Evolutionary conservation across 805 yeast species (phyloP).

Genomic region (Pichia paraexigua): DNA sequence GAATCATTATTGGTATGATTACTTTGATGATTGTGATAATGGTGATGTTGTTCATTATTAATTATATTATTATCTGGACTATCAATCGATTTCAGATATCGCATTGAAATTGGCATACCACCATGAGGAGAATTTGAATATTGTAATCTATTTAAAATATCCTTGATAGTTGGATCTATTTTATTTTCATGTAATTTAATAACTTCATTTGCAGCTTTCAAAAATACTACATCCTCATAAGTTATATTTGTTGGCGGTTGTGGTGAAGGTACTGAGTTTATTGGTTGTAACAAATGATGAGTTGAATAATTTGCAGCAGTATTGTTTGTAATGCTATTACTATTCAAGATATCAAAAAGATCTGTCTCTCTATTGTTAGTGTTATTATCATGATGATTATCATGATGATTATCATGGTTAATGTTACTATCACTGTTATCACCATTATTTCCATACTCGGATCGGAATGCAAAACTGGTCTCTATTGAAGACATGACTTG

Average conservation of each 20-base stretch:
- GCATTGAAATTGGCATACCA: slow-evolving; percentile 32
- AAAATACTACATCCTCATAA: slow-evolving; percentile 46
- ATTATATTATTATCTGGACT: not conserved
- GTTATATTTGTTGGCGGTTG: slow-evolving; percentile 16
- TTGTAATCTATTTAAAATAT: slow-evolving; percentile 49
- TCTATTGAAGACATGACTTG: not conserved
- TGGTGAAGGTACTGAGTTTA: not conserved
- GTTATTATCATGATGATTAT: not conserved
- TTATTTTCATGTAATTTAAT: slow-evolving; percentile 34
- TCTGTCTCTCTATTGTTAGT: not conserved
- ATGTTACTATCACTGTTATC: not conserved
- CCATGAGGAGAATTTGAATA: slow-evolving; percentile 56
- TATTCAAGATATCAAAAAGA: slow-evolving; percentile 22
- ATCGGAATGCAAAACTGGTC: not conserved
- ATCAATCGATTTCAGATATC: slow-evolving; percentile 12
- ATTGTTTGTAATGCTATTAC: slow-evolving; percentile 19
- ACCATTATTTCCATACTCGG: not conserved
- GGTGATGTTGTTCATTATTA: not conserved
- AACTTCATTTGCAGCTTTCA: slow-evolving; percentile 55
- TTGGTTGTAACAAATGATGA: not conserved
- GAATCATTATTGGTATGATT: not conserved
- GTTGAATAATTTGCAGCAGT: slow-evolving; percentile 3
- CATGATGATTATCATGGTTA: not conserved
- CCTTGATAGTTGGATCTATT: slow-evolving; percentile 58
- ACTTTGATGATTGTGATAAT: not conserved